Evolutionary conservation across 1,139 yeast genomes (phyloP).

Genomic region (Magnusiomyces sp.): DNA sequence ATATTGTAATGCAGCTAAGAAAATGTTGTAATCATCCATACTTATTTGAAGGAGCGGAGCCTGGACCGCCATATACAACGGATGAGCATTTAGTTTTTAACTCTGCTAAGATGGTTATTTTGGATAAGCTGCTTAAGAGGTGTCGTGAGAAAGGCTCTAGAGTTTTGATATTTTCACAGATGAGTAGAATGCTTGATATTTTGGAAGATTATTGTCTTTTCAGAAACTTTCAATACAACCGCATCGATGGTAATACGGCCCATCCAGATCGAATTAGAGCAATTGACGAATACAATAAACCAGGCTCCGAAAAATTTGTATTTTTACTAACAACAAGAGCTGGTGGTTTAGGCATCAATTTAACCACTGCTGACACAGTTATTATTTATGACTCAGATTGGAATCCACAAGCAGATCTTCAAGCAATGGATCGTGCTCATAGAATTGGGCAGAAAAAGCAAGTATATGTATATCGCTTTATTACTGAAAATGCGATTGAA

Average conservation of each 20-base stretch:
- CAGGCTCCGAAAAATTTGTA: constrained; percentile 73
- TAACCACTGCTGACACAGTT: constrained; percentile 88
- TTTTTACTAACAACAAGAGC: constrained; percentile 92
- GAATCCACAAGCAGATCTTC: constrained; percentile 98
- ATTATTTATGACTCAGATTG: constrained; percentile 90
- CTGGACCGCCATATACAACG: constrained; percentile 96
- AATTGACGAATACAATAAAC: constrained; percentile 84
- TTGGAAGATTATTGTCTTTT: constrained; percentile 88
- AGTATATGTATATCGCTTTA: constrained; percentile 84
- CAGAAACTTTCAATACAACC: constrained; percentile 77
- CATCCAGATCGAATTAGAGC: constrained; percentile 92
- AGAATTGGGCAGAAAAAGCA: constrained; percentile 97
- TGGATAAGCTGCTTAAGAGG: constrained; percentile 74
- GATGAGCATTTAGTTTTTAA: constrained; percentile 89
- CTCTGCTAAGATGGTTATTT: constrained; percentile 81
- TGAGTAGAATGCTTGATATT: constrained; percentile 87
- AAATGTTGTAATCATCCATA: constrained; percentile 98
- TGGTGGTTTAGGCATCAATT: constrained; percentile 93
- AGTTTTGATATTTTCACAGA: constrained; percentile 87
- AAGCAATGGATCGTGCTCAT: constrained; percentile 98
- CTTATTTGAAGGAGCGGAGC: constrained; percentile 95
- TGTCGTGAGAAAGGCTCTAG: constrained; percentile 74
- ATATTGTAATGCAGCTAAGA: constrained; percentile 93
- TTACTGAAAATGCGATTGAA: constrained; percentile 92
- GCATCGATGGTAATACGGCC: constrained; percentile 92